Evolutionary conservation across 306 rosid species (phyloP).

Genomic region (Malus sieversii): DNA sequence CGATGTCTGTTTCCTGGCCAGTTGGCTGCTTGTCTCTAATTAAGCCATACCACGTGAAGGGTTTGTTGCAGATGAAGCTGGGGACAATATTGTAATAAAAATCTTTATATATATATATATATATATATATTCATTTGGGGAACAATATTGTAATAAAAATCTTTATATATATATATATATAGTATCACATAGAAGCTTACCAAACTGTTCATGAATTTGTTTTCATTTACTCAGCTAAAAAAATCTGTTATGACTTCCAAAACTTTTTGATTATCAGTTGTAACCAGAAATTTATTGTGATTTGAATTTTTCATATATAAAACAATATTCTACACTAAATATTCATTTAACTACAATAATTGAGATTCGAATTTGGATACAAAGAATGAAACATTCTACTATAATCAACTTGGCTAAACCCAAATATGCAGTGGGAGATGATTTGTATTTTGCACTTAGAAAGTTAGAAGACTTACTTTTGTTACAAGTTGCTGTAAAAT

Average conservation of each 20-base stretch:
- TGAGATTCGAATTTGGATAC: neutral
- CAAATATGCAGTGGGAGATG: neutral
- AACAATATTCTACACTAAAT: neutral
- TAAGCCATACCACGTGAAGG: neutral
- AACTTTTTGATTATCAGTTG: neutral
- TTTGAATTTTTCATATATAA: neutral
- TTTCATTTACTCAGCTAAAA: neutral
- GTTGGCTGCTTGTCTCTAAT: neutral
- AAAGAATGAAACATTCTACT: too few relatives aligned
- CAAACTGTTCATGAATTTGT: neutral
- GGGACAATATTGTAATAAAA: neutral
- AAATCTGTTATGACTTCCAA: neutral
- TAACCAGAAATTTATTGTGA: neutral
- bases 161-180: neutral
- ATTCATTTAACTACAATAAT: neutral
- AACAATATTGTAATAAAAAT: neutral
- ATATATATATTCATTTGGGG: too few relatives aligned
- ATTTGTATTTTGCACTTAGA: neutral
- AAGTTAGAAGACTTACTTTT: neutral
- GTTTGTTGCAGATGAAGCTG: constrained; percentile 5
- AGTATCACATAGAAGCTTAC: neutral
- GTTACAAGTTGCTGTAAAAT: neutral
- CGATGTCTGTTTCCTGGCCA: neutral
- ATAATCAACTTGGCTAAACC: neutral
- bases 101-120: too few relatives aligned